These are phyloP conservation scores for Ilex paraguariensis DNA, from an alignment of 305 asterid genomes.

Conservation along the genomic window DNA sequence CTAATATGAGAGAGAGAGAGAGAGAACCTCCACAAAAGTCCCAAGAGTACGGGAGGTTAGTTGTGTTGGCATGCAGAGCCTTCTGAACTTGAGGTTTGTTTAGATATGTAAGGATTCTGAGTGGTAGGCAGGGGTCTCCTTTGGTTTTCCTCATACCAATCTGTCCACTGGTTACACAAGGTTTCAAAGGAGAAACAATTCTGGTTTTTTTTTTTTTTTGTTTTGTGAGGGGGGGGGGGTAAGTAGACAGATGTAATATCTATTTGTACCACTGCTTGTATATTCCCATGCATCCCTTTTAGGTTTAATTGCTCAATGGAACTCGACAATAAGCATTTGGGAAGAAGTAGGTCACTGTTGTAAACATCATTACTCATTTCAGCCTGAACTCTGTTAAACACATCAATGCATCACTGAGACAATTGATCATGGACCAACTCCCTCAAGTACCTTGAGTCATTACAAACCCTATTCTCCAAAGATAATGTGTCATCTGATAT, in stretches of 20 bases:
- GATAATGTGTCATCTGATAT: constrained; percentile 21
- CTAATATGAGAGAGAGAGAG: neutral
- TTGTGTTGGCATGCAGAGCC: constrained; percentile 20
- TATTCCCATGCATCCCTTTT: no score
- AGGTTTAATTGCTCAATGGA: no score
- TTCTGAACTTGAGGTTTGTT: neutral
- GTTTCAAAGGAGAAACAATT: no score
- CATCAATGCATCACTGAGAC: constrained; percentile 9
- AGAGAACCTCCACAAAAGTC: constrained; percentile 12
- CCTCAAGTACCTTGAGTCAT: constrained; percentile 8
- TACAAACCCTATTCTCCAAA: constrained; percentile 17
- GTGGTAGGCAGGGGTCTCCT: no score
- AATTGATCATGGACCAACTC: constrained; percentile 7
- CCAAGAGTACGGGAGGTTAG: constrained; percentile 13
- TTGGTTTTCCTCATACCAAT: no score
- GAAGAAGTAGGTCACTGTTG: constrained; percentile 3
- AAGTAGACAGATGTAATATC: no score
- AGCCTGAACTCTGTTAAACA: neutral
- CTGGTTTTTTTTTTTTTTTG: no score
- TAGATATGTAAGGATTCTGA: no score
- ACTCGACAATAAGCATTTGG: constrained; percentile 8
- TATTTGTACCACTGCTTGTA: no score
- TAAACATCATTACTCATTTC: constrained; percentile 19
- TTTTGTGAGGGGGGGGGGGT: no score
- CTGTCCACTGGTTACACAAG: no score